These are phyloP conservation scores for Gynandropsis gynandra DNA, from an alignment of 345 rosid genomes.

Conservation along the genomic window DNA sequence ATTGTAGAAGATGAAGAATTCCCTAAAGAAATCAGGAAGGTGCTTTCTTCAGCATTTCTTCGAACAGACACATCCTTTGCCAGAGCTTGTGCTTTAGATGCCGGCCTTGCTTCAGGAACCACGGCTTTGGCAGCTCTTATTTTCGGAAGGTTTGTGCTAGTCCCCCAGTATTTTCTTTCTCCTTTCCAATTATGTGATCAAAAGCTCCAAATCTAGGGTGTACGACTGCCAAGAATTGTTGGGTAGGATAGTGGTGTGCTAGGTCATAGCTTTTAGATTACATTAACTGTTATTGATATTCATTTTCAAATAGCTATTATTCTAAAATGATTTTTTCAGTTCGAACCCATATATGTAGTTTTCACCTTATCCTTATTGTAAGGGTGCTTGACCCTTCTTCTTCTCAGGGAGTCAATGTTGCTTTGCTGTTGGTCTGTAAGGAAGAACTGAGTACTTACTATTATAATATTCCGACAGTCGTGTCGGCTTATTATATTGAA, in stretches of 20 bases:
- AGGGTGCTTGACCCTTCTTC: no score
- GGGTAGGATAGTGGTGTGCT: slow-evolving; percentile 4
- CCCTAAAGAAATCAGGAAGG: slow-evolving; percentile 60
- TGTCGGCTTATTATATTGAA: no score
- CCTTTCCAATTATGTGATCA: neutral
- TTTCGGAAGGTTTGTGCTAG: slow-evolving; percentile 56
- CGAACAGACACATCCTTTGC: slow-evolving; percentile 82
- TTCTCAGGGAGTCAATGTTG: no score
- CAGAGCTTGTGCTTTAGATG: slow-evolving; percentile 56
- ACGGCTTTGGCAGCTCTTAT: slow-evolving; percentile 82
- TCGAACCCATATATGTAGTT: no score
- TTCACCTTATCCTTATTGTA: no score
- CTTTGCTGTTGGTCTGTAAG: no score
- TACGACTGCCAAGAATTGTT: slow-evolving; percentile 6
- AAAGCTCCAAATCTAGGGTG: neutral
- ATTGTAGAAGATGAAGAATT: slow-evolving; percentile 61
- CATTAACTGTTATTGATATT: no score
- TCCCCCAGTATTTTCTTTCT: slow-evolving; percentile 5
- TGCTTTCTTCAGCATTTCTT: slow-evolving; percentile 67
- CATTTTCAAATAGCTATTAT: no score
- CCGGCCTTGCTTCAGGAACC: slow-evolving; percentile 74
- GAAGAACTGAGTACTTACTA: no score
- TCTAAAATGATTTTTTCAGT: no score
- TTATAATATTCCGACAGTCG: no score
- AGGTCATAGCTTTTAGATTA: no score